Evolutionary conservation across 2,329 filamentous ascomycete species (phyloP).

Genomic region (Pleomassaria siparia): DNA sequence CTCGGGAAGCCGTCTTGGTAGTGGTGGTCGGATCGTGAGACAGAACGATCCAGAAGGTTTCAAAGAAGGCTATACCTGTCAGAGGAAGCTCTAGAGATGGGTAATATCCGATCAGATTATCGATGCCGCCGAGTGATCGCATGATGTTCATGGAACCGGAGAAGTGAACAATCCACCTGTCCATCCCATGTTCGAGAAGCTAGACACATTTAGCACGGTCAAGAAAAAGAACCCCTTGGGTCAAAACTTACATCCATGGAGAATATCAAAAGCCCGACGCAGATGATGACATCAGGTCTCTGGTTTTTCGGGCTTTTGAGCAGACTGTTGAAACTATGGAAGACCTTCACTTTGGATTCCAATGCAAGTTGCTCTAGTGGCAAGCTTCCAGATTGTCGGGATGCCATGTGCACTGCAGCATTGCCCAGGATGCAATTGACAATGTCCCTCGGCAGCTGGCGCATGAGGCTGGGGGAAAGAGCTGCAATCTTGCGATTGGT

Average conservation of each 20-base stretch:
- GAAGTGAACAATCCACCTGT: slow-evolving; percentile 22
- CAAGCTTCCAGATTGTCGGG: slow-evolving; percentile 16
- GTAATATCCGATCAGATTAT: slow-evolving; percentile 19
- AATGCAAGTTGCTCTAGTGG: slow-evolving; percentile 19
- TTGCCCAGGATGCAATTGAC: slow-evolving; percentile 23
- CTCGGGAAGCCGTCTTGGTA: slow-evolving; percentile 15
- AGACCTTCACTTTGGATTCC: slow-evolving; percentile 22
- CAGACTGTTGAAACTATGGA: slow-evolving; percentile 17
- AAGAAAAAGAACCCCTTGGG: not conserved
- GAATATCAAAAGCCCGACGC: slow-evolving; percentile 18
- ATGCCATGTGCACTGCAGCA: slow-evolving; percentile 24
- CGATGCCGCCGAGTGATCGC: slow-evolving; percentile 19
- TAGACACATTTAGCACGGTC: slow-evolving; percentile 6
- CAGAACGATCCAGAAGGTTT: slow-evolving; percentile 18
- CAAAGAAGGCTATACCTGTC: slow-evolving; percentile 14
- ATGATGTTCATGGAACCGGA: slow-evolving; percentile 19
- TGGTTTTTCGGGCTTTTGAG: slow-evolving; percentile 17
- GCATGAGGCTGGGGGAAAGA: slow-evolving; percentile 13
- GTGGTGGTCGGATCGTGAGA: slow-evolving; percentile 15
- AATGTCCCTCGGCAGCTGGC: slow-evolving; percentile 17
- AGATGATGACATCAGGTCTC: slow-evolving; percentile 19
- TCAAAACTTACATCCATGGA: slow-evolving; percentile 24
- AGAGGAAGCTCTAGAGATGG: slow-evolving; percentile 21
- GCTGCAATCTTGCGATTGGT: slow-evolving; percentile 13
- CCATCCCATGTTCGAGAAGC: slow-evolving; percentile 22